Conservation (phyloP, 2,329 filamentous ascomycete species). For the Penicillium oxalicum region DNA sequence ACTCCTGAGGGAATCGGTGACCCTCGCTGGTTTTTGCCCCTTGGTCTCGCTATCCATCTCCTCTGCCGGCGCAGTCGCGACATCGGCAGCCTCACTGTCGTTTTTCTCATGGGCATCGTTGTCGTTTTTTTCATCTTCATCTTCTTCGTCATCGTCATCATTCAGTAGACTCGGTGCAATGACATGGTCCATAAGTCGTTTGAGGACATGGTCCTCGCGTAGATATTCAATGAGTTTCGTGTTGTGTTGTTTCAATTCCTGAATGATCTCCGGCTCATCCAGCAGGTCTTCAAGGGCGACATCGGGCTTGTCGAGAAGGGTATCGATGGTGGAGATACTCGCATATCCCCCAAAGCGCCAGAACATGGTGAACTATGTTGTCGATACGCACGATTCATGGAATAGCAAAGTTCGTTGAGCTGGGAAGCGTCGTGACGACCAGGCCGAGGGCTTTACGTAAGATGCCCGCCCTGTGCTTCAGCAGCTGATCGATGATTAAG, state of each 20-base stretch:
- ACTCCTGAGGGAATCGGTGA: slow-evolving; percentile 29
- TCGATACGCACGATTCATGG: slow-evolving; percentile 32
- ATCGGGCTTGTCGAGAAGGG: slow-evolving; percentile 89
- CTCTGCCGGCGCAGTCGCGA: slow-evolving; percentile 16
- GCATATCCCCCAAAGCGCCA: slow-evolving; percentile 99
- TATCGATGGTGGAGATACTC: slow-evolving; percentile 94
- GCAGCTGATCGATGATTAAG: not conserved
- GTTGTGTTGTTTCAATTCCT: slow-evolving; percentile 97
- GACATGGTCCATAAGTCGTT: slow-evolving; percentile 84
- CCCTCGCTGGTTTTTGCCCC: slow-evolving; percentile 38
- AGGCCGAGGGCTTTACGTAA: no score
- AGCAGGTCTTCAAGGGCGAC: slow-evolving; percentile 93
- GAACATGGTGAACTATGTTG: slow-evolving; percentile 71
- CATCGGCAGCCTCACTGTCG: slow-evolving; percentile 22
- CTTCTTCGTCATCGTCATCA: slow-evolving; percentile 45
- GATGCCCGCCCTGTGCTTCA: slow-evolving; percentile 24
- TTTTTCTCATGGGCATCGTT: slow-evolving; percentile 44
- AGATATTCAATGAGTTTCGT: slow-evolving; percentile 95
- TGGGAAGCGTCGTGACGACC: slow-evolving; percentile 23
- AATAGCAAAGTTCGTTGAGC: slow-evolving; percentile 23
- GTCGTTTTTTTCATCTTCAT: slow-evolving; percentile 49
- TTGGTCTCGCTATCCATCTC: slow-evolving; percentile 18
- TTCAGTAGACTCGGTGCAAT: slow-evolving; percentile 61
- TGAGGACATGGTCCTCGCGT: slow-evolving; percentile 76
- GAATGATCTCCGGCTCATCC: slow-evolving; percentile 91